A percentile compares a stretch with the other conserved stretches of the same genome.
Conservation (phyloP, 2,329 filamentous ascomycete species). For the Nothophoma quercina region DNA sequence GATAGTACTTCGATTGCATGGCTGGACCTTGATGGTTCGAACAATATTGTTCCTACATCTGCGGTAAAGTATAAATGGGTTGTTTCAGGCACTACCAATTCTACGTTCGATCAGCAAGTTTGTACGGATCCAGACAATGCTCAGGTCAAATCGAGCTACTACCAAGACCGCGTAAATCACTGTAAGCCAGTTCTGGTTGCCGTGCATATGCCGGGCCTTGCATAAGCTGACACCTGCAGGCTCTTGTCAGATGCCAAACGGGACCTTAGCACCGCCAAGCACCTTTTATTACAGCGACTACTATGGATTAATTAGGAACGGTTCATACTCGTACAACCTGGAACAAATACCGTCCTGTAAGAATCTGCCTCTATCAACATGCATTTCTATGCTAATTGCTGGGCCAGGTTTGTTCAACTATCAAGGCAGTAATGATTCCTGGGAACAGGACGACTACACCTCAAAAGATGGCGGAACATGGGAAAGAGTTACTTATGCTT, state of each 20-base stretch:
- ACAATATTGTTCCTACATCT: conserved; percentile 38
- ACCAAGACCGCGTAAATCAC: background rate
- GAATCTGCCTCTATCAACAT: background rate
- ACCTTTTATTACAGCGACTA: background rate
- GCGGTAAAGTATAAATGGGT: conserved; percentile 15
- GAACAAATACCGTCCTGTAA: background rate
- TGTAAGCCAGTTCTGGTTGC: conserved; percentile 2
- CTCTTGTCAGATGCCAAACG: conserved; percentile 31
- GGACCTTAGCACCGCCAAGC: conserved; percentile 19
- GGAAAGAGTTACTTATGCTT: too few relatives aligned
- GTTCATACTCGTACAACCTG: background rate
- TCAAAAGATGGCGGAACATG: too few relatives aligned
- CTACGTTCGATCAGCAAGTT: conserved; percentile 18
- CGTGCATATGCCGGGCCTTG: too few relatives aligned
- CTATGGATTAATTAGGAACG: background rate
- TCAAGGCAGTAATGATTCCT: conserved; percentile 9
- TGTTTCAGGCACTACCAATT: conserved; percentile 19
- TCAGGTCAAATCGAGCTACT: background rate
- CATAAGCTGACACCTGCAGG: conserved; percentile 15
- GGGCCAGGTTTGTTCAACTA: conserved; percentile 15
- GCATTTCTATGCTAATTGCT: background rate
- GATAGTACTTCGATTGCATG: conserved; percentile 37
- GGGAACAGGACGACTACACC: background rate
- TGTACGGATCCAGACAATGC: conserved; percentile 7
- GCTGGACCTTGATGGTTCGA: conserved; percentile 32